phyloP scores from a whole-genome alignment of 169 alveolate species.

The Hepatocystis sp. region DNA sequence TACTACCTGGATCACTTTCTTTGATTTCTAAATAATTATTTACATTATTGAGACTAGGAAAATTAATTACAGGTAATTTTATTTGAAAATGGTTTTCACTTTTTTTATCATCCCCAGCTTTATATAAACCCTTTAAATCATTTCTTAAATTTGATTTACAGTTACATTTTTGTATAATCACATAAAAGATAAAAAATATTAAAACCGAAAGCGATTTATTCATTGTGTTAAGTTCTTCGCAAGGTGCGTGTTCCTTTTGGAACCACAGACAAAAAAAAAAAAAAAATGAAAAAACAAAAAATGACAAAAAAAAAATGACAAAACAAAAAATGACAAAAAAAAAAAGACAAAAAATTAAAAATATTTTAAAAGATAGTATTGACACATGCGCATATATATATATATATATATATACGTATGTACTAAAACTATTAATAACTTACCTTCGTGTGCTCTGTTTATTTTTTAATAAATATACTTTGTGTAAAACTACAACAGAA shows the following conservation, averaged over 20 bases:
- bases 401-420: not conserved
- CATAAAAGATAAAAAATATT: conserved; percentile 2
- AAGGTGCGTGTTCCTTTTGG: too few relatives aligned
- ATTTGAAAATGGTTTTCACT: conserved; percentile 30
- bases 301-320: not conserved
- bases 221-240: not conserved
- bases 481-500: too few relatives aligned
- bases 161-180: not conserved
- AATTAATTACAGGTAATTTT: conserved; percentile 40
- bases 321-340: conserved; percentile 7
- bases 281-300: conserved; percentile 8
- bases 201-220: conserved; percentile 3
- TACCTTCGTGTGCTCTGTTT: too few relatives aligned
- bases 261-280: too few relatives aligned
- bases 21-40: conserved; percentile 7
- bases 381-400: not conserved
- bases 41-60: conserved; percentile 11
- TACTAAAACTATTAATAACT: too few relatives aligned
- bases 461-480: too few relatives aligned
- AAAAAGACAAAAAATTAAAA: conserved; percentile 3
- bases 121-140: not conserved
- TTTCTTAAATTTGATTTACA: conserved; percentile 54
- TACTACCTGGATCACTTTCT: conserved; percentile 7
- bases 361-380: not conserved
- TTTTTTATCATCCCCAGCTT: conserved; percentile 5